Conservation (phyloP, 2,329 filamentous ascomycete species). For the Diaporthe capsici region DNA sequence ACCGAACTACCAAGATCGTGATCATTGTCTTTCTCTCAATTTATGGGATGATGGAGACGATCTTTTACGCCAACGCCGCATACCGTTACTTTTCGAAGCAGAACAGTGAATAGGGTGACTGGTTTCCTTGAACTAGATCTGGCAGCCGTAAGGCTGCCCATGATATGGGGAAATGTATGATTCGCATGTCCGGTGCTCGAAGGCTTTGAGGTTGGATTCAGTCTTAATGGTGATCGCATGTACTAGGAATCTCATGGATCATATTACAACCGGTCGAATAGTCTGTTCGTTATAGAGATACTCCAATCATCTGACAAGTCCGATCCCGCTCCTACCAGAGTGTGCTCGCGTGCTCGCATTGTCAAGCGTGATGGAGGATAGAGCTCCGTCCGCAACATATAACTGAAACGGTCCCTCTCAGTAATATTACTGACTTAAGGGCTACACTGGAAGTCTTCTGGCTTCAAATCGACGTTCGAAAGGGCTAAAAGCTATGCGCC, state of each 20-base stretch:
- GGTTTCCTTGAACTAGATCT: rapidly evolving
- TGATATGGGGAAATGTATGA: not conserved
- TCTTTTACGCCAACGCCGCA: conserved; percentile 5
- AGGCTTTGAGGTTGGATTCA: not conserved
- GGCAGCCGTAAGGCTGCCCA: not conserved
- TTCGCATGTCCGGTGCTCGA: not conserved
- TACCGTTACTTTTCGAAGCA: conserved; percentile 6
- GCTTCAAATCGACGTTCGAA: too few species aligned
- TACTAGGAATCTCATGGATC: not conserved
- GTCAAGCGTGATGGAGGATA: not conserved
- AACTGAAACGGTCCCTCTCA: not conserved
- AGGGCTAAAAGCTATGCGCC: too few species aligned
- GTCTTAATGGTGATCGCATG: not conserved
- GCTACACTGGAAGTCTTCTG: too few species aligned
- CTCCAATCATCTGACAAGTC: not conserved
- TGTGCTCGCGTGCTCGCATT: not conserved
- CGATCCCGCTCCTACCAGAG: not conserved
- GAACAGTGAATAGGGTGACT: not conserved
- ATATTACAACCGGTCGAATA: not conserved
- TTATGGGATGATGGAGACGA: conserved; percentile 4
- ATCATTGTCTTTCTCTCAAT: conserved; percentile 12
- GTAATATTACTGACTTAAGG: too few species aligned
- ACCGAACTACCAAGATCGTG: not conserved
- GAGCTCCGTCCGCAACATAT: not conserved
- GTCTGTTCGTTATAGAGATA: not conserved